A percentile compares a stretch with the other conserved stretches of the same genome.
These are phyloP conservation scores for Lithospermum erythrorhizon DNA, from an alignment of 257 asterid species.

Conservation along the genomic window DNA sequence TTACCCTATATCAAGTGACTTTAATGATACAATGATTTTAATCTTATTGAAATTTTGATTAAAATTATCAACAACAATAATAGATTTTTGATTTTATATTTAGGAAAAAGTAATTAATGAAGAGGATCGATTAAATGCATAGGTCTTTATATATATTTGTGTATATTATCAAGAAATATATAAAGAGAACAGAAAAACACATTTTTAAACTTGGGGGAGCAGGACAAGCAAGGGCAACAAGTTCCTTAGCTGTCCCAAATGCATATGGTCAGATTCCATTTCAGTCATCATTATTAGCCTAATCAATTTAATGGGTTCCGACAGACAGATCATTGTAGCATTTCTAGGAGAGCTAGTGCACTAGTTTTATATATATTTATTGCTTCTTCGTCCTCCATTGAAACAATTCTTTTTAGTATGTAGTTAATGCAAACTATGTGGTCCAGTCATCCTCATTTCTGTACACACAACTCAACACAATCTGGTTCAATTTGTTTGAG, in stretches of 20 bases:
- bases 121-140: neutral
- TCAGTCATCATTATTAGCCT: conserved; percentile 48
- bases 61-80: too few relatives aligned
- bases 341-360: conserved; percentile 15
- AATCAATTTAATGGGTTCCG: conserved; percentile 39
- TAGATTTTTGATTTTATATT: too few relatives aligned
- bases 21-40: too few relatives aligned
- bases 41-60: too few relatives aligned
- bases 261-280: conserved; percentile 46
- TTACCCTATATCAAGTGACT: too few relatives aligned
- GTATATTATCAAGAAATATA: too few relatives aligned
- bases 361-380: too few relatives aligned
- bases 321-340: conserved; percentile 49
- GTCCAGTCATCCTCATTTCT: neutral
- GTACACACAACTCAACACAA: neutral
- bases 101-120: too few relatives aligned
- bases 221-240: conserved; percentile 39
- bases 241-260: conserved; percentile 55
- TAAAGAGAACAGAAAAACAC: too few relatives aligned
- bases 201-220: conserved; percentile 4
- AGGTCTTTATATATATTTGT: too few relatives aligned
- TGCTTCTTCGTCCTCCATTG: neutral
- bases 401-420: neutral
- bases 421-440: neutral
- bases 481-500: neutral